These are phyloP conservation scores for Russula griseocarnosa DNA, from an alignment of 768 basidiomycete genomes.

Conservation along the genomic window DNA sequence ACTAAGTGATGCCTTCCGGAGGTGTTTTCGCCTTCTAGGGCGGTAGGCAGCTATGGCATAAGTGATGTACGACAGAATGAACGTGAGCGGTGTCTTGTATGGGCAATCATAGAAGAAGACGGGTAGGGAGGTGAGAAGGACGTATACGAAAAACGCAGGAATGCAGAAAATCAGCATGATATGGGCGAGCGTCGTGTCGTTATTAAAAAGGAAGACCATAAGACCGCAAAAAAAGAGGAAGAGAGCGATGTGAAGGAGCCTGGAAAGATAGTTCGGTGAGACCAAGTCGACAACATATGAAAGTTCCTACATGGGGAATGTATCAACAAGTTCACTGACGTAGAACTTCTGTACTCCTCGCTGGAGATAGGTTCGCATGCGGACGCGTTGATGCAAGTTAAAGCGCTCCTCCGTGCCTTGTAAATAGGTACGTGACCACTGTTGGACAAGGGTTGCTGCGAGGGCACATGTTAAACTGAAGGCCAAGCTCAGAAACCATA, in stretches of 20 bases:
- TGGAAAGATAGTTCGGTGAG: neutral
- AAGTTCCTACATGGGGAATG: slow-evolving; percentile 13
- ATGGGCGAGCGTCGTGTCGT: neutral
- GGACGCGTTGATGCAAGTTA: slow-evolving; percentile 12
- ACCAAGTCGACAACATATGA: neutral
- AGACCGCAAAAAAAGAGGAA: slow-evolving; percentile 23
- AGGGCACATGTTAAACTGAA: slow-evolving; percentile 24
- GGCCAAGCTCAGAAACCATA: slow-evolving; percentile 27
- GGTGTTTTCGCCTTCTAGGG: neutral
- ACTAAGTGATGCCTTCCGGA: too few relatives aligned
- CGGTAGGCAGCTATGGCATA: neutral
- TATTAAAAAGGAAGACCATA: slow-evolving; percentile 14
- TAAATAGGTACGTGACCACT: slow-evolving; percentile 27
- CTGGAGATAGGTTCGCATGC: slow-evolving; percentile 23
- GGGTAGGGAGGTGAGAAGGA: slow-evolving; percentile 14
- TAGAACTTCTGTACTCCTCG: slow-evolving; percentile 19
- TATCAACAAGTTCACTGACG: slow-evolving; percentile 14
- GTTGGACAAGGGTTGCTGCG: slow-evolving; percentile 23
- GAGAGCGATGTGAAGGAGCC: slow-evolving; percentile 19
- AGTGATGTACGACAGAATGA: slow-evolving; percentile 14
- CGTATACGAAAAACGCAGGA: slow-evolving; percentile 1
- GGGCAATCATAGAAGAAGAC: slow-evolving; percentile 21
- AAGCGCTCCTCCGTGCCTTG: slow-evolving; percentile 17
- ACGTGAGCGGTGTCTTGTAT: slow-evolving; percentile 20
- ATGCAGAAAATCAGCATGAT: slow-evolving; percentile 8